Percentiles rank a stretch among this genome's conserved stretches.
phyloP scores from a whole-genome alignment of 2,329 filamentous ascomycete species.

The Ascochyta pisi region DNA sequence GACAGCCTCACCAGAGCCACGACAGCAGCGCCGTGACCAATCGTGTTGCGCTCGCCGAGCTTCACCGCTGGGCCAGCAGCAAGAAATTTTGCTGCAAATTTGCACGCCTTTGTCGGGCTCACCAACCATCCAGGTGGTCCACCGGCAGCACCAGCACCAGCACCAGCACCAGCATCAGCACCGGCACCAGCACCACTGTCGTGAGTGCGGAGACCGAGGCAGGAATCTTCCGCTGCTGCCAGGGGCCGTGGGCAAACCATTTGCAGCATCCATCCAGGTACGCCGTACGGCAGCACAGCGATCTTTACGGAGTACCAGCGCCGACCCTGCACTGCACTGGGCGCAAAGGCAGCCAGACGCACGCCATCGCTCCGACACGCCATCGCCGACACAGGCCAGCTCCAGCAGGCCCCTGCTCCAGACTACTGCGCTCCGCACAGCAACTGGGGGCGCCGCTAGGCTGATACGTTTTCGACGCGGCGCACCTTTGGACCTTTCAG shows the following conservation, averaged over 20 bases:
- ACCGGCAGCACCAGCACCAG: background rate
- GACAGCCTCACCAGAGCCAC: conserved; percentile 17
- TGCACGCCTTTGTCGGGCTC: conserved; percentile 17
- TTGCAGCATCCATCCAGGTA: conserved; percentile 2
- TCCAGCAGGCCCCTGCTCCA: conserved; percentile 21
- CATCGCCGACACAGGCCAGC: conserved; percentile 18
- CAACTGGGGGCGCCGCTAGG: conserved; percentile 27
- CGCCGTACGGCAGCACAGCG: conserved; percentile 11
- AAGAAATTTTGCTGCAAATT: conserved; percentile 19
- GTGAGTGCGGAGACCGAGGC: conserved; percentile 19
- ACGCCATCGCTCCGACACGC: conserved; percentile 29
- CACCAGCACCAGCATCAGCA: conserved; percentile 3
- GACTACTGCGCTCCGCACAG: conserved; percentile 20
- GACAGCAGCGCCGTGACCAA: conserved; percentile 15
- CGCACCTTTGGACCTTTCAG: conserved; percentile 34
- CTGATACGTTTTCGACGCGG: conserved; percentile 29
- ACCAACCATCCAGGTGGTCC: conserved; percentile 10
- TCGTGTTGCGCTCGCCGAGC: conserved; percentile 16
- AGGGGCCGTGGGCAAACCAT: background rate
- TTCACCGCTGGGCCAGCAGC: conserved; percentile 17
- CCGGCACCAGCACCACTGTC: background rate
- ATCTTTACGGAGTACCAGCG: conserved; percentile 4
- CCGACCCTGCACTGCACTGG: conserved; percentile 13
- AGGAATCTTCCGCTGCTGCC: conserved; percentile 5
- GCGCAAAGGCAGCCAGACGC: conserved; percentile 23